Percentiles rank a stretch among this genome's conserved stretches.
These are phyloP conservation scores for Penicillium sp. DNA, from an alignment of 2,329 filamentous ascomycete species.

Conservation along the genomic window DNA sequence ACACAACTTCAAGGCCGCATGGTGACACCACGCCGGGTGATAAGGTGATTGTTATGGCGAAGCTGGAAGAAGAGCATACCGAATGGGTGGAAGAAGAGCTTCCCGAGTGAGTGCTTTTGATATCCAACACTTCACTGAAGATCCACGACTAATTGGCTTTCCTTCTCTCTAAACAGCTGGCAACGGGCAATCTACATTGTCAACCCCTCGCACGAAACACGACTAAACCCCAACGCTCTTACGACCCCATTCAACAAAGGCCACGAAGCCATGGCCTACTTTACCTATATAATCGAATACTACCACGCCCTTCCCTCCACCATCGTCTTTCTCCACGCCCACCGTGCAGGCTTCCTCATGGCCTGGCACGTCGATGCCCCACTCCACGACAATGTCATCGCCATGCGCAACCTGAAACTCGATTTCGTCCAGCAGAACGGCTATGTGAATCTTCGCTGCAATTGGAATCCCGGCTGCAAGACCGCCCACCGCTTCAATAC, in stretches of 20 bases:
- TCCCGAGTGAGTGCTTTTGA: slow-evolving; percentile 39
- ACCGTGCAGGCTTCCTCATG: slow-evolving; percentile 47
- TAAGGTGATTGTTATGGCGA: slow-evolving; percentile 48
- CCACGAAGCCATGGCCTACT: slow-evolving; percentile 48
- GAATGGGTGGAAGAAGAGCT: slow-evolving; percentile 47
- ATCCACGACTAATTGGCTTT: neutral
- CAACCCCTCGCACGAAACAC: slow-evolving; percentile 33
- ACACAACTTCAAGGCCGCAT: slow-evolving; percentile 4
- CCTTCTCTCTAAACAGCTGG: slow-evolving; percentile 35
- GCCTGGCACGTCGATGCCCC: slow-evolving; percentile 60
- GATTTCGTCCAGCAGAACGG: slow-evolving; percentile 53
- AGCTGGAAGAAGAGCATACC: slow-evolving; percentile 43
- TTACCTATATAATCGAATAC: slow-evolving; percentile 48
- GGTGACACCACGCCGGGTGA: slow-evolving; percentile 24
- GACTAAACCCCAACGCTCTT: slow-evolving; percentile 22
- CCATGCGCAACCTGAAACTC: slow-evolving; percentile 50
- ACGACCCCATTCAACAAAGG: slow-evolving; percentile 45
- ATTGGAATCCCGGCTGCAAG: slow-evolving; percentile 56
- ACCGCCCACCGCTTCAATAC: slow-evolving; percentile 32
- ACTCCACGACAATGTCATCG: slow-evolving; percentile 54
- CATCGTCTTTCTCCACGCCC: slow-evolving; percentile 56
- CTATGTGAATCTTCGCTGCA: slow-evolving; percentile 62
- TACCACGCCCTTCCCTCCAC: slow-evolving; percentile 52
- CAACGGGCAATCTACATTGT: slow-evolving; percentile 47
- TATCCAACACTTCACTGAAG: neutral